Percentiles rank a stretch among this genome's conserved stretches.
Evolutionary conservation across 2,329 filamentous ascomycete genomes (phyloP).

Genomic region (Helminthosporium solani): DNA sequence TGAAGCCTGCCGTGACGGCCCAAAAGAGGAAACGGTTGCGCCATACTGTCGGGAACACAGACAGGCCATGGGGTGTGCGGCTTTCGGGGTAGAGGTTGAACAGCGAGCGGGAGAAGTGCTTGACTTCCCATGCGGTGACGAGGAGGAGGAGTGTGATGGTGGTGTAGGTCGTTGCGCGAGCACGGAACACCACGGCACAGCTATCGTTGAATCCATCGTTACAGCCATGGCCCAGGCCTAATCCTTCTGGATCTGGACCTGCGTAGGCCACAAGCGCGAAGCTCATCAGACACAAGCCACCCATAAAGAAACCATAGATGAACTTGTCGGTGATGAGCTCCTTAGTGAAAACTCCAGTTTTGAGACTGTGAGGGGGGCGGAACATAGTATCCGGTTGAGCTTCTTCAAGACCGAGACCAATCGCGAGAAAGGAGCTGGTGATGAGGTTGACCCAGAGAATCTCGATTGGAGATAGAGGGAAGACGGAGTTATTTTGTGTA

Average conservation of each 20-base stretch:
- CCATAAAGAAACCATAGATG: constrained; percentile 51
- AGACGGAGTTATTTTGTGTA: constrained; percentile 45
- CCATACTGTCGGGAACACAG: constrained; percentile 43
- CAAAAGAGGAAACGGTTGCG: constrained; percentile 49
- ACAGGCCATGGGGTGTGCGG: constrained; percentile 27
- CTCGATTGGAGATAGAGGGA: constrained; percentile 49
- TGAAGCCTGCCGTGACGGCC: constrained; percentile 44
- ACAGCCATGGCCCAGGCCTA: constrained; percentile 46
- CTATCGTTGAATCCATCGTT: constrained; percentile 47
- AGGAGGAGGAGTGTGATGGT: constrained; percentile 48
- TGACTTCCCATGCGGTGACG: constrained; percentile 52
- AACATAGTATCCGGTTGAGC: constrained; percentile 50
- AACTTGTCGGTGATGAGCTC: constrained; percentile 52
- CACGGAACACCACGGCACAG: constrained; percentile 50
- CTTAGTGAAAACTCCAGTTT: constrained; percentile 47
- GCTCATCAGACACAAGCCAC: constrained; percentile 46
- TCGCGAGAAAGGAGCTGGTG: constrained; percentile 50
- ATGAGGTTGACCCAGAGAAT: constrained; percentile 53
- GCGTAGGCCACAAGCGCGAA: constrained; percentile 48
- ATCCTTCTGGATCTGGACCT: constrained; percentile 39
- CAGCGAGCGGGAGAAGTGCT: constrained; percentile 46
- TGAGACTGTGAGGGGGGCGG: constrained; percentile 47
- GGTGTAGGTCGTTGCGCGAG: constrained; percentile 52
- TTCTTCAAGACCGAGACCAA: constrained; percentile 50
- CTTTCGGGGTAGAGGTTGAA: constrained; percentile 49